These are phyloP conservation scores for Exsudoporus floridanus DNA, from an alignment of 1,284 basidiomycete species.

Conservation along the genomic window DNA sequence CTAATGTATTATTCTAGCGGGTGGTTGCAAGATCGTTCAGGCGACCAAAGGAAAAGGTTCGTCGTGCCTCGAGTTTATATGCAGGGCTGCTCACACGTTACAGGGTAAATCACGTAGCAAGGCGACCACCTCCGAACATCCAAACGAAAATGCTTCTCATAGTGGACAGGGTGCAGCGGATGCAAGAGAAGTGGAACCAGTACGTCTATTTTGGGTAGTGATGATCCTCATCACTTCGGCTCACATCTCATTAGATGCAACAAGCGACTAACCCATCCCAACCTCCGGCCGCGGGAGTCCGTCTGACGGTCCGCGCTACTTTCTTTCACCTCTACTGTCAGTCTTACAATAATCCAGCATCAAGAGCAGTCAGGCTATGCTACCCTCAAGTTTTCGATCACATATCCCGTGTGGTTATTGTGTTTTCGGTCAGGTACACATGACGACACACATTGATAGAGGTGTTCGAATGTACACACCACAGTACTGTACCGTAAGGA, in stretches of 20 bases:
- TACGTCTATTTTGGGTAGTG: neutral
- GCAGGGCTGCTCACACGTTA: neutral
- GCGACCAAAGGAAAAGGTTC: no score
- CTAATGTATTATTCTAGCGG: neutral
- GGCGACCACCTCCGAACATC: neutral
- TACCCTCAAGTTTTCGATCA: no score
- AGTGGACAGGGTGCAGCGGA: neutral
- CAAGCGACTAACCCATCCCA: neutral
- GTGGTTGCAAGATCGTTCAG: no score
- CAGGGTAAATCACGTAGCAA: neutral
- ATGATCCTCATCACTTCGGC: neutral
- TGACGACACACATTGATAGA: no score
- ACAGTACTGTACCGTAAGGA: no score
- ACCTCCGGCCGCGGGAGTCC: neutral
- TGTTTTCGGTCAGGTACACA: no score
- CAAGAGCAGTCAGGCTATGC: accelerated
- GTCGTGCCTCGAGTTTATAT: neutral
- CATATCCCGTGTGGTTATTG: no score
- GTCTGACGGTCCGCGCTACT: neutral
- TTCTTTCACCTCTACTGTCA: no score
- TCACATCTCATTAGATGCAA: no score
- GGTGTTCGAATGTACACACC: no score
- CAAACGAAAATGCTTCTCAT: neutral
- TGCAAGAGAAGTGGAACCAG: neutral
- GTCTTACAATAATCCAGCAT: neutral